These are phyloP conservation scores for Recurvomyces mirabilis DNA, from an alignment of 495 filamentous ascomycete genomes.

Conservation along the genomic window DNA sequence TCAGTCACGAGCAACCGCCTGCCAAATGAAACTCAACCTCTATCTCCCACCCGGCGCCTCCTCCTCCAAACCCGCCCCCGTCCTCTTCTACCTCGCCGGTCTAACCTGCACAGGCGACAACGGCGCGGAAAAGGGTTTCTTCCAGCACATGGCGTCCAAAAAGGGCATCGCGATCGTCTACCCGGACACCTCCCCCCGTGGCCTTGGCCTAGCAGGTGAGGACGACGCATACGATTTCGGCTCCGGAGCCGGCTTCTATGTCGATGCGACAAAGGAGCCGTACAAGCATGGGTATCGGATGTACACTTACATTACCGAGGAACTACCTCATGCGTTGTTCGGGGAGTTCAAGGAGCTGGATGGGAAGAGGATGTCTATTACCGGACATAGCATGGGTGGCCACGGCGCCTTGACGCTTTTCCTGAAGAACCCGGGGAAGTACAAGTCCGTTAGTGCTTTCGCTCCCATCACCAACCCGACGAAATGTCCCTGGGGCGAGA, in stretches of 20 bases:
- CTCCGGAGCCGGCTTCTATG: slow-evolving; percentile 82
- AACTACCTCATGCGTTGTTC: slow-evolving; percentile 71
- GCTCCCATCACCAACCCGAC: slow-evolving; percentile 85
- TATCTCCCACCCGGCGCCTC: slow-evolving; percentile 51
- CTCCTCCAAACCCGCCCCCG: slow-evolving; percentile 51
- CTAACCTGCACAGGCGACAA: slow-evolving; percentile 94
- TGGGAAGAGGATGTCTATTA: slow-evolving; percentile 57
- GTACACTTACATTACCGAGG: slow-evolving; percentile 77
- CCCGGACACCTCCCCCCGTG: slow-evolving; percentile 88
- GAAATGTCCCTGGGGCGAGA: slow-evolving; percentile 85
- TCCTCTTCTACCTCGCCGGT: slow-evolving; percentile 90
- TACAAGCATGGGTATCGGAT: slow-evolving; percentile 73
- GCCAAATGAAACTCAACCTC: slow-evolving; percentile 59
- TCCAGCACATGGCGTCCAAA: slow-evolving; percentile 67
- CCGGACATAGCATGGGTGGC: slow-evolving; percentile 91
- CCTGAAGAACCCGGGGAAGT: slow-evolving; percentile 79
- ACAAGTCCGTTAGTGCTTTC: slow-evolving; percentile 77
- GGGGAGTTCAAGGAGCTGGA: slow-evolving; percentile 53
- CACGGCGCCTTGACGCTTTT: slow-evolving; percentile 90
- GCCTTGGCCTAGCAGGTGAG: slow-evolving; percentile 66
- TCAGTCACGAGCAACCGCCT: slow-evolving; percentile 50
- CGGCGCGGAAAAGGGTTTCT: slow-evolving; percentile 91
- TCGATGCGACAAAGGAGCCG: slow-evolving; percentile 70
- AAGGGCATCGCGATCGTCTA: slow-evolving; percentile 80
- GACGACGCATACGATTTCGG: slow-evolving; percentile 86